Base-by-base conservation (phyloP, 768 basidiomycete species). In the Boletellus sp. region DNA sequence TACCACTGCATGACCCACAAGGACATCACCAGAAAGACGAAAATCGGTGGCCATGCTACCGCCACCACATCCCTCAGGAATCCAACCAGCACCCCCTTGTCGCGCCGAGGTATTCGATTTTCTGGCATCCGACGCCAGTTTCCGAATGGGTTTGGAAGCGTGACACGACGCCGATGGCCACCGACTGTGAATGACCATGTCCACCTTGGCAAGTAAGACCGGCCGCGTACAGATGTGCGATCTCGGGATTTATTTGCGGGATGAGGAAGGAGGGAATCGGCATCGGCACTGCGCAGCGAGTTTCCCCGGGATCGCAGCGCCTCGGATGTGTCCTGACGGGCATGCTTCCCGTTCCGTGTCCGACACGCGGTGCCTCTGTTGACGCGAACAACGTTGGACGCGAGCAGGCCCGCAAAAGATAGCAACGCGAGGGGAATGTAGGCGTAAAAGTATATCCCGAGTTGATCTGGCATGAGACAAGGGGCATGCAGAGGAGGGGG, bases 401-500 rank as follows among this genome's bases (percentile, higher is more conserved):
- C 48, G 20, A 77, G 58, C 19, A 87, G 64, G 12, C 74, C 46
- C 36, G 79, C 15, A 16, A 93, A 58, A 31, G 86, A 85, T n/a
- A 87, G 45, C 28, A 83, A 53, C 32, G 80, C 59, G 35, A 90
- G 72, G 19, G 90, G 89, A 22, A 85, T 66, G 64, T 95, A 95
- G n/a, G 73, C 63, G 45, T 74, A 68, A 36, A 85, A 67, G 68
- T 93, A 96, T 54, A 92, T 87, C 35, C 78, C 75, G 39, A 90
- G 64, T 61, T 95, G 93, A 67, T 93, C 83, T 0, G 94, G 95
- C 48, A 98, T 77, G 37, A 85, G 62, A 69, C 94, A 97, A 12
- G 82, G 80, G 7, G 70, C 62, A 54, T 92, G 84, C 41, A 73
- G 76, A 60, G 26, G 78, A 61, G 54, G 66, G 33, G 38, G 42